Evolutionary conservation across 2,329 filamentous ascomycete species (phyloP), one percentile per base, ranked within the genome.

Genomic region (Coniella vitis): DNA sequence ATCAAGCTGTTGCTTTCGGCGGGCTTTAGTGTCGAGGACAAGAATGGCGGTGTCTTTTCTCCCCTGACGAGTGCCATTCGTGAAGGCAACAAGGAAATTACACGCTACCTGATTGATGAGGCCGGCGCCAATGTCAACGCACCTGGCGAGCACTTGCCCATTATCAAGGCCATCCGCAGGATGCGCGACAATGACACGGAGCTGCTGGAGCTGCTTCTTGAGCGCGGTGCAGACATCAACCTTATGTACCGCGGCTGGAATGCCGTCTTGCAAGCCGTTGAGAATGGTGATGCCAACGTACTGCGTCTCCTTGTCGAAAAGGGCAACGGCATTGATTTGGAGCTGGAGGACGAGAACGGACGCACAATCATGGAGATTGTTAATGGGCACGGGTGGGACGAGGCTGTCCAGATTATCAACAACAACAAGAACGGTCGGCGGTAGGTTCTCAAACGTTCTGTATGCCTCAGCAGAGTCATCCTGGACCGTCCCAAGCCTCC

Each of bases 21-120:
- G 0, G 83, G 83, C 13, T 77, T 86, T 16, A 81, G 74, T 36
- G 80, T 86, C 47, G 83, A 86, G 61, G 84, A 85, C 65, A 83
- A 82, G 65, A 86, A 84, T 59, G 83, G 81, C 17, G 84, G 84
- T 46, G 83, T 86, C 42, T 87, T 87, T 67, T 84, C 80, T 1
- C 79, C 81, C 0, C 71, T 86, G 4, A 86, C 82, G 0, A 83
- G 80, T 0, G 80, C 81, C 8, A 78, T 86, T 48, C 79, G 82
- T 12, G 83, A 86, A 62, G 69, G 78, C 21, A 72, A 73, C 56
- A 76, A 73, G 38, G 74, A 76, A 0, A 84, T 86, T 48, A 79
- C 84, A 36, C 63, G 62, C 4, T 86, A 72, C 65, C 72, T 86
- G 9, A 69, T 86, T 49, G 72, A 78, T 42, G 75, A 81, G 53